A percentile compares a stretch with the other conserved stretches of the same genome.
Conservation (phyloP, 2,329 filamentous ascomycete genomes). For the Penicillium sp. region DNA sequence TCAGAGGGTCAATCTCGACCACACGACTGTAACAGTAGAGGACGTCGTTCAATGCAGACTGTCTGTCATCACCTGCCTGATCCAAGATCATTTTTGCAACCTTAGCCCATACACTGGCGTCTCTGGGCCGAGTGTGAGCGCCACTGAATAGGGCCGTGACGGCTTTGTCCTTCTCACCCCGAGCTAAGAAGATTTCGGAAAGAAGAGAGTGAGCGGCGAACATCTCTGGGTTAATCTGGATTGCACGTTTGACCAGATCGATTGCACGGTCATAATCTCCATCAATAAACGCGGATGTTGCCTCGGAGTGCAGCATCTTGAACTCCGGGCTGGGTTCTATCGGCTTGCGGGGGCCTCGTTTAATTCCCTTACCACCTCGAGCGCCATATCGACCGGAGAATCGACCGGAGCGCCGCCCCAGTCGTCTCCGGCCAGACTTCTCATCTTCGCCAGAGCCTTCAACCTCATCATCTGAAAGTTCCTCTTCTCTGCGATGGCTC, state of each 20-base stretch:
- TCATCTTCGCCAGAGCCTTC: conserved; percentile 33
- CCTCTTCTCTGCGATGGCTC: conserved; percentile 31
- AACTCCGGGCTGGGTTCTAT: conserved; percentile 55
- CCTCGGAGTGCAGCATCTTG: conserved; percentile 52
- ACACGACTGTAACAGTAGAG: conserved; percentile 60
- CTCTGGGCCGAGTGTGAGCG: conserved; percentile 60
- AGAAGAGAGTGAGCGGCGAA: conserved; percentile 65
- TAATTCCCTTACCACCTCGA: conserved; percentile 51
- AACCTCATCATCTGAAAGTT: conserved; percentile 26
- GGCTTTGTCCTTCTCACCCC: conserved; percentile 62
- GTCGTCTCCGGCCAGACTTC: conserved; percentile 32
- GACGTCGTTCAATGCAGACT: conserved; percentile 52
- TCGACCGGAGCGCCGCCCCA: conserved; percentile 36
- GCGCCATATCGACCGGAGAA: conserved; percentile 45
- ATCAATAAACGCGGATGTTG: conserved; percentile 55
- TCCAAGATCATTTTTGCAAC: conserved; percentile 61
- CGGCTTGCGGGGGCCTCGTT: conserved; percentile 51
- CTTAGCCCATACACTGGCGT: conserved; percentile 62
- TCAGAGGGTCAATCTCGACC: conserved; percentile 56
- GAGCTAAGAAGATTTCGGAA: conserved; percentile 61
- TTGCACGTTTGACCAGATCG: conserved; percentile 52
- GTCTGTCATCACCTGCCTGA: conserved; percentile 50
- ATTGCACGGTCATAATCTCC: conserved; percentile 51
- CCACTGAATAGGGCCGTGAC: conserved; percentile 62
- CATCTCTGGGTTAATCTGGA: conserved; percentile 65